Conservation (phyloP, 1,284 basidiomycete genomes). For the Gomphus sp. region DNA sequence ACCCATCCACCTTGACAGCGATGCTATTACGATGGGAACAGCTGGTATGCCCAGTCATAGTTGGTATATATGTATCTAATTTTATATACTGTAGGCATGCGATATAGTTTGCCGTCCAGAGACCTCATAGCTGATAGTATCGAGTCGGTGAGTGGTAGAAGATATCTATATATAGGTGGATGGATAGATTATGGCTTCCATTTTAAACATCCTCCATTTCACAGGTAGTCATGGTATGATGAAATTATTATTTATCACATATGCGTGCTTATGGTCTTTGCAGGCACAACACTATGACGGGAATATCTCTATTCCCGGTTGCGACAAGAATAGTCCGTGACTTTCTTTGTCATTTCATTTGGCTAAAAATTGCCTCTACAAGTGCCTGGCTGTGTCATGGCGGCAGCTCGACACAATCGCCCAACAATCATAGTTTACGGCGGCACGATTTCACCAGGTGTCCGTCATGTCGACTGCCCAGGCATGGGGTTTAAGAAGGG, state of each 20-base stretch:
- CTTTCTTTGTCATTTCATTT: conserved; percentile 3
- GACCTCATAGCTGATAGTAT: conserved; percentile 90
- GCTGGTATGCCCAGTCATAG: conserved; percentile 41
- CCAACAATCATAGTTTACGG: conserved; percentile 83
- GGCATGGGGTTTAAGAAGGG: conserved; percentile 71
- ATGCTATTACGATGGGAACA: conserved; percentile 79
- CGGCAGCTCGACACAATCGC: conserved; percentile 74
- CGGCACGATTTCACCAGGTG: conserved; percentile 73
- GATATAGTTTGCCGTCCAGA: conserved; percentile 79
- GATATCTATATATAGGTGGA: background rate
- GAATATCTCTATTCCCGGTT: conserved; percentile 77
- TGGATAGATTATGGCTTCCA: background rate
- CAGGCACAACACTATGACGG: conserved; percentile 82
- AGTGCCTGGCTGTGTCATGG: conserved; percentile 83
- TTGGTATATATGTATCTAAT: background rate
- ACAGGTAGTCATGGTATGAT: conserved; percentile 57
- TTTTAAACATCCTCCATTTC: background rate
- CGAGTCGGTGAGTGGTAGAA: conserved; percentile 52
- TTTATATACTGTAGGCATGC: conserved; percentile 46
- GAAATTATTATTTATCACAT: background rate
- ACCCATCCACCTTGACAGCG: conserved; percentile 29
- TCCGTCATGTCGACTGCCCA: conserved; percentile 70
- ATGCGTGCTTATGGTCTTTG: background rate
- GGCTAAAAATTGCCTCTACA: background rate
- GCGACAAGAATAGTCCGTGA: conserved; percentile 72